Evolutionary conservation across 148 eudicot genomes (phyloP), one percentile per base, ranked within the genome.

Genomic region (Cornus suecica): DNA sequence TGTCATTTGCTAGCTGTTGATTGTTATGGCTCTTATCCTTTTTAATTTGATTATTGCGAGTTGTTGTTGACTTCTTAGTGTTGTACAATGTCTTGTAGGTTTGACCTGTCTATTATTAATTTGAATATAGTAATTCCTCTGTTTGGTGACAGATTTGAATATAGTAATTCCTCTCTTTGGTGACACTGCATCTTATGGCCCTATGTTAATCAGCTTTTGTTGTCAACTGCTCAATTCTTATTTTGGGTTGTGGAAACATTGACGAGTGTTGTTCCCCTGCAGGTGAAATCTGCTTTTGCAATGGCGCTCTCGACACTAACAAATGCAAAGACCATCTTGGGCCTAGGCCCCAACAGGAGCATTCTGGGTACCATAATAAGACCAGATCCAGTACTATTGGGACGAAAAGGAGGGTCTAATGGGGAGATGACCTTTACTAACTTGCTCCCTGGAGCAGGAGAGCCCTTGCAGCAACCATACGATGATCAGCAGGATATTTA

Each of bases 361-460:
- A 95, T 95, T 71, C 91, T 95, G 28, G 97, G 99, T 61, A 86
- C 97, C 66, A 92, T 95, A 72, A 95, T 95, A 68, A 86, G 99
- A 77, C 99, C 99, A 11, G 97, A 95, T 76, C 81, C 92, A 8
- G 87, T 91, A 56, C 70, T 95, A 34, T 54, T 93, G 32, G 93
- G 93, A 80, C 86, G 99, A 34, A 95, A 90, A 82, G 99, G 99
- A 34, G 97, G 99, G 26, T 66, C 83, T 67, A 86, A 84, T 65
- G 97, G 93, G 4, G 90, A 88, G 6, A 70, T 88, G 74, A 93
- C 94, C 28, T 90, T 92, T 68, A 79, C 70, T 65, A 81, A 81
- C 72, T 85, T 91, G 77, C 91, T 95, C 61, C 94, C 97, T 6
- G 97, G 94, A 67, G 93, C 94, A 74, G 97, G 94, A 70, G 97